Base-by-base conservation (phyloP, 2,329 filamentous ascomycete genomes). In the Stachybotrys chartarum region DNA sequence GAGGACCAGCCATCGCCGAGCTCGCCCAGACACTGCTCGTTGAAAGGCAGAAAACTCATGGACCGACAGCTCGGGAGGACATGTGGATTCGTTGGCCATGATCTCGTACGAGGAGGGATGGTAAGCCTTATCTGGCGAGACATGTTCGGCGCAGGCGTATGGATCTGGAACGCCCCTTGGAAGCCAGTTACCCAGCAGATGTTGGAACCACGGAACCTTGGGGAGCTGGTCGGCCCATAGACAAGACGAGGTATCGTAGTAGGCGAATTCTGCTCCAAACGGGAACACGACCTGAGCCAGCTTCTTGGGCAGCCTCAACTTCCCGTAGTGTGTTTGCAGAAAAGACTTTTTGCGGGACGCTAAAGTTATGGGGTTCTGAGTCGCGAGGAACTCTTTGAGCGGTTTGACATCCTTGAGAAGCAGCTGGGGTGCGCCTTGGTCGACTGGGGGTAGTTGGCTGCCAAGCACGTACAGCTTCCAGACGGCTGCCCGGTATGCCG, bases 41-140 rank as follows among this genome's bases (percentile, higher is more conserved):
- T 82, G 78, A 52, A 78, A 78, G 0, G 82, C 74, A 30, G 73
- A 70, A 51, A 76, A 85, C 54, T 86, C 83, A 14, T 83, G 77
- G 0, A 73, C 51, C 1, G 74, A 76, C 30, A 82, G 55, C 0
- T 70, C 68, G 0, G 67, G 46, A 0, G 82, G 80, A 50, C 82
- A 83, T 1, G 66, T 65, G 0, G 70, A 66, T 35, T 80, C 78
- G 12, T 69, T 80, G 0, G 81, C 78, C 39, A 83, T 66, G 0
- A 80, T 70, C 7, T 79, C 69, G 56, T 84, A 83, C 0, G 83
- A 86, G 0, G 80, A 77, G 0, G 77, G 82, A 7, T 65, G 68
- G 1, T 68, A 56, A 55, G 68, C 10, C n/a, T 17, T 17, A 10
- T n/a, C 3, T 12, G 7, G 46, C n/a, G 44, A 18, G 12, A 17